Evolutionary conservation across 106 monocot species (phyloP).

Genomic region (Alisma plantagoaquatica): DNA sequence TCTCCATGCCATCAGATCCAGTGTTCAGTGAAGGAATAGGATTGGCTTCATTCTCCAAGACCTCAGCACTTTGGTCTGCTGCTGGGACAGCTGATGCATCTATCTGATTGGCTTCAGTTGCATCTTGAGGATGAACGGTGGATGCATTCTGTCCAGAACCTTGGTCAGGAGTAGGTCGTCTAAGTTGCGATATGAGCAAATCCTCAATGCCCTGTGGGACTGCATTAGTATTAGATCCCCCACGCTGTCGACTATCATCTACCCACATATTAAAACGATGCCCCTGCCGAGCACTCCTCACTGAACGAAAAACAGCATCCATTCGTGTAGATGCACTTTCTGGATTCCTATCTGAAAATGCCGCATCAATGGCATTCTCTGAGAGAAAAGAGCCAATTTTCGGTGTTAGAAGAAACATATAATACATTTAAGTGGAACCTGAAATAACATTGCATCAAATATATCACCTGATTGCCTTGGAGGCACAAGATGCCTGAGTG

Average conservation of each 20-base stretch:
- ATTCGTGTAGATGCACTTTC: conserved; percentile 63
- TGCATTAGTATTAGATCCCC: conserved; percentile 41
- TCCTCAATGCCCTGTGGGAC: conserved; percentile 95
- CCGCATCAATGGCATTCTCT: conserved; percentile 76
- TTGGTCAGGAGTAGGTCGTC: conserved; percentile 60
- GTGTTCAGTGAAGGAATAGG: conserved; percentile 22
- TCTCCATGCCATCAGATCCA: conserved; percentile 9
- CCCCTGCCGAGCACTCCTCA: conserved; percentile 66
- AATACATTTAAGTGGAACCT: no score
- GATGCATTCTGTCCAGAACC: conserved; percentile 33
- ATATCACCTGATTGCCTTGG: conserved; percentile 63
- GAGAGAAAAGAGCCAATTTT: no score
- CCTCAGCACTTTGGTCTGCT: conserved; percentile 23
- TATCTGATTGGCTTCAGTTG: conserved; percentile 28
- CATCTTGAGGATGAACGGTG: conserved; percentile 20
- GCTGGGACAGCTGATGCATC: conserved; percentile 26
- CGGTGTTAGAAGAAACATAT: no score
- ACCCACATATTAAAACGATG: conserved; percentile 94
- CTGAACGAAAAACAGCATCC: conserved; percentile 81
- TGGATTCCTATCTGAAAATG: conserved; percentile 73
- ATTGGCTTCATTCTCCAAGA: conserved; percentile 35
- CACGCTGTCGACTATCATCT: conserved; percentile 64
- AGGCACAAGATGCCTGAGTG: conserved; percentile 41
- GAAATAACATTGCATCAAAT: no score
- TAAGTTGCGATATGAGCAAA: conserved; percentile 69